Percentiles rank a stretch among this genome's conserved stretches.
Conservation (phyloP, 768 basidiomycete species). For the Tricholomella constricta region DNA sequence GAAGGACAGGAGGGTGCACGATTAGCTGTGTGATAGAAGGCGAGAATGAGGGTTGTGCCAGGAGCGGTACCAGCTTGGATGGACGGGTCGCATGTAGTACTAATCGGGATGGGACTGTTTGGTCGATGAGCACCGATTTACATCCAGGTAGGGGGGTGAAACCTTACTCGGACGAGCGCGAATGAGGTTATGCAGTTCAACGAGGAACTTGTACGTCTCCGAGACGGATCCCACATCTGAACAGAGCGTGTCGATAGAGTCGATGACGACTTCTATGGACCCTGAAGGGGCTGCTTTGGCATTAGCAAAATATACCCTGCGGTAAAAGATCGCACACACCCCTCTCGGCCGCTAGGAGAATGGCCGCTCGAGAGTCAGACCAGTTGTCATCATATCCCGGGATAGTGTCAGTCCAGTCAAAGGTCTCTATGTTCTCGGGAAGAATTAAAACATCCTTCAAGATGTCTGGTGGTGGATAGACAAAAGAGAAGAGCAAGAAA, state of each 20-base stretch:
- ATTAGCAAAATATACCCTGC: slow-evolving; percentile 9
- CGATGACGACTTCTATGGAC: slow-evolving; percentile 66
- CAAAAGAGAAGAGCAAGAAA: slow-evolving; percentile 56
- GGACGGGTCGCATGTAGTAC: slow-evolving; percentile 56
- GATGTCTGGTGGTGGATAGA: slow-evolving; percentile 53
- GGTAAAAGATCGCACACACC: slow-evolving; percentile 28
- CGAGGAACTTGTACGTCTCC: slow-evolving; percentile 54
- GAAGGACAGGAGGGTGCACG: slow-evolving; percentile 70
- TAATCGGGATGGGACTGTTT: slow-evolving; percentile 55
- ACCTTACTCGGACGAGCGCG: slow-evolving; percentile 51
- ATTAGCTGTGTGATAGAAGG: slow-evolving; percentile 62
- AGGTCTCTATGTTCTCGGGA: slow-evolving; percentile 36
- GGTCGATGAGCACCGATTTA: slow-evolving; percentile 1
- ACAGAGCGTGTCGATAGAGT: slow-evolving; percentile 69
- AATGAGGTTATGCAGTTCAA: slow-evolving; percentile 45
- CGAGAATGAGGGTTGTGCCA: slow-evolving; percentile 67
- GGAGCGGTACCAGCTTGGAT: slow-evolving; percentile 51
- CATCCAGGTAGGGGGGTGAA: slow-evolving; percentile 3
- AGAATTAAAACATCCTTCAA: slow-evolving; percentile 21
- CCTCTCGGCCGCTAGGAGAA: slow-evolving; percentile 45
- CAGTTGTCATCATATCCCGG: slow-evolving; percentile 52
- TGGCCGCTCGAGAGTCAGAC: slow-evolving; percentile 33
- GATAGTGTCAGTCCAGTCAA: slow-evolving; percentile 53
- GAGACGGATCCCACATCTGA: slow-evolving; percentile 59
- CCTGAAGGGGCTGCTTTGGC: slow-evolving; percentile 38